phyloP scores from a whole-genome alignment of 2,329 filamentous ascomycete species.

The Colletotrichum sp. region DNA sequence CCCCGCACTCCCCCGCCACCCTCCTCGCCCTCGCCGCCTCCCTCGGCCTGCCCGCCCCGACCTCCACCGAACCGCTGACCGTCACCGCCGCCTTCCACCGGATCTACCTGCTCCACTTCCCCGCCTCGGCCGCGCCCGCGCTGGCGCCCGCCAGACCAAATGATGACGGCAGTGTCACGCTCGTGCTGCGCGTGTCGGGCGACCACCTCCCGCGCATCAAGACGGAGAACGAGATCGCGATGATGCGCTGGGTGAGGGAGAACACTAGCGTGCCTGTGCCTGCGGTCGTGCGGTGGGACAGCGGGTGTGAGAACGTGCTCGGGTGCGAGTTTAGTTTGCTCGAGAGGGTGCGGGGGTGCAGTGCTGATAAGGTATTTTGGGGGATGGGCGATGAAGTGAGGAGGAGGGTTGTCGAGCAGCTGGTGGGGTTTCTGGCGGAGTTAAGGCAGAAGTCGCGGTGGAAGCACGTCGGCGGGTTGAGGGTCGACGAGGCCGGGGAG shows the following conservation, averaged over 20 bases:
- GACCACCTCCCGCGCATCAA: slow-evolving; percentile 41
- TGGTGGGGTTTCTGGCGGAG: slow-evolving; percentile 35
- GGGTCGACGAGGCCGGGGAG: neutral
- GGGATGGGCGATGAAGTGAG: slow-evolving; percentile 35
- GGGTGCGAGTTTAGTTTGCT: slow-evolving; percentile 47
- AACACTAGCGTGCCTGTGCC: slow-evolving; percentile 38
- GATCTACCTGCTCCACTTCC: slow-evolving; percentile 29
- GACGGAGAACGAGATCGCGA: slow-evolving; percentile 41
- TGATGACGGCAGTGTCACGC: neutral
- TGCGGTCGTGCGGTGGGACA: slow-evolving; percentile 35
- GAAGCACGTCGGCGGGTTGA: slow-evolving; percentile 21
- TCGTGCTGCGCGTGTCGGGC: slow-evolving; percentile 38
- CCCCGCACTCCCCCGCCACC: neutral
- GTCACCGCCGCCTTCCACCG: slow-evolving; percentile 29
- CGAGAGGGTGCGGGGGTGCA: slow-evolving; percentile 30
- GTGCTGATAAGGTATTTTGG: slow-evolving; percentile 26
- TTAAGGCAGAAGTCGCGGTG: neutral
- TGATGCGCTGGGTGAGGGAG: slow-evolving; percentile 35
- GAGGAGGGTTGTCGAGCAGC: slow-evolving; percentile 29
- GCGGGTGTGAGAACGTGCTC: slow-evolving; percentile 35
- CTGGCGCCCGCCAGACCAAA: neutral
- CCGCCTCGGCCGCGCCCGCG: neutral
- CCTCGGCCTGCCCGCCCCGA: slow-evolving; percentile 22
- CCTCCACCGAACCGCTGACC: slow-evolving; percentile 15
- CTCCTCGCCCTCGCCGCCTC: slow-evolving; percentile 21